Conservation (phyloP, 2,329 filamentous ascomycete genomes). For the Calycina marina region DNA sequence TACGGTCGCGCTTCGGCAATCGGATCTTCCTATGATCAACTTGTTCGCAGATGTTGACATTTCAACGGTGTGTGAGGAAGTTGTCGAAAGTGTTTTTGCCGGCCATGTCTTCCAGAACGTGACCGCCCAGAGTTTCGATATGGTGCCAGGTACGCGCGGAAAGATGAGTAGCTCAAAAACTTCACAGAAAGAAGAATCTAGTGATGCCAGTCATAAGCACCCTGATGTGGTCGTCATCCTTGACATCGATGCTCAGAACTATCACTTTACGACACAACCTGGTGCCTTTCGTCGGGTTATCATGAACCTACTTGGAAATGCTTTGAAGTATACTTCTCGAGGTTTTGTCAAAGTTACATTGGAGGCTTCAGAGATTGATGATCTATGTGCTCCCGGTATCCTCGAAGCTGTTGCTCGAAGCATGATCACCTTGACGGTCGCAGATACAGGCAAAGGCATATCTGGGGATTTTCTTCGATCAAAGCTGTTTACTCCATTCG, state of each 20-base stretch:
- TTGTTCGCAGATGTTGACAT: conserved; percentile 22
- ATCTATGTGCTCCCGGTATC: conserved; percentile 8
- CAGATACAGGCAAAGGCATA: conserved; percentile 59
- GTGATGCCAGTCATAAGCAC: conserved; percentile 4
- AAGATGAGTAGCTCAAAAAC: conserved; percentile 15
- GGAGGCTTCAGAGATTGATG: conserved; percentile 16
- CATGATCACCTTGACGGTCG: conserved; percentile 47
- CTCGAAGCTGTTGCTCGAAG: conserved; percentile 13
- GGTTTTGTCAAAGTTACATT: conserved; percentile 33
- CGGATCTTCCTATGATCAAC: conserved; percentile 22
- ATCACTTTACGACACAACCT: conserved; percentile 34
- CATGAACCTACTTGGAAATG: conserved; percentile 50
- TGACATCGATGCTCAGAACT: conserved; percentile 18
- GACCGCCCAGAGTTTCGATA: conserved; percentile 20
- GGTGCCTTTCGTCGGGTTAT: conserved; percentile 37
- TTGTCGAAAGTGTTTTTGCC: conserved; percentile 22
- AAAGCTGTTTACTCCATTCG: conserved; percentile 46
- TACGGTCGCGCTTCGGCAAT: conserved; percentile 13
- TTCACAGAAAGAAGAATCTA: conserved; percentile 1
- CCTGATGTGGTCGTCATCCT: conserved; percentile 19
- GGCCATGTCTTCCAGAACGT: conserved; percentile 22
- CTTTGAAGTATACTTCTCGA: conserved; percentile 43
- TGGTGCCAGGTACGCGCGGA: conserved; percentile 15
- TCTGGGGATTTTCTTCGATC: conserved; percentile 46
- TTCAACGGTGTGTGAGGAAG: conserved; percentile 21